These are phyloP conservation scores for Ceratocystis smalleyi DNA, from an alignment of 2,329 filamentous ascomycete genomes.

Conservation along the genomic window DNA sequence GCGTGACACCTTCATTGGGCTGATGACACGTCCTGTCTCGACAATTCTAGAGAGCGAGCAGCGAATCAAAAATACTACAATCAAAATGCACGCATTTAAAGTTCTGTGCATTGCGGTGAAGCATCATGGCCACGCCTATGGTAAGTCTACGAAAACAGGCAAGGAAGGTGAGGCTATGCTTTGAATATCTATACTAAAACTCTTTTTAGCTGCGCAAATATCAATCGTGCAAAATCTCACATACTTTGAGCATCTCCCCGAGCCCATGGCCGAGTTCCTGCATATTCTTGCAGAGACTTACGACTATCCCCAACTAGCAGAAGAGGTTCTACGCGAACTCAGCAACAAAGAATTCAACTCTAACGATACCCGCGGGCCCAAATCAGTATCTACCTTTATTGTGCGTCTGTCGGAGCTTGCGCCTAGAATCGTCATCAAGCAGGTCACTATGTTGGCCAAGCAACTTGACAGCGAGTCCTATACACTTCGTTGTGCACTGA, in stretches of 20 bases:
- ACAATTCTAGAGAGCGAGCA: constrained; percentile 88
- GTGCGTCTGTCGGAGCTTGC: constrained; percentile 84
- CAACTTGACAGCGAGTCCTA: constrained; percentile 96
- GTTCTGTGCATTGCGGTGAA: constrained; percentile 93
- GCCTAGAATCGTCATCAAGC: constrained; percentile 84
- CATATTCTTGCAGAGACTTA: constrained; percentile 95
- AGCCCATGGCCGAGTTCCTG: constrained; percentile 96
- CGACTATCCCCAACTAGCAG: constrained; percentile 86
- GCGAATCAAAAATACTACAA: constrained; percentile 71
- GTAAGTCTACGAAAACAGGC: constrained; percentile 31
- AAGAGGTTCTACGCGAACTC: constrained; percentile 84
- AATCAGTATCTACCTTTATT: constrained; percentile 89
- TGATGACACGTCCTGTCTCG: constrained; percentile 87
- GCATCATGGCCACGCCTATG: constrained; percentile 92
- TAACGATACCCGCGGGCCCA: constrained; percentile 87
- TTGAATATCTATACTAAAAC: constrained; percentile 21
- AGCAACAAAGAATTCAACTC: constrained; percentile 97
- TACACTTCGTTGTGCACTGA: constrained; percentile 79
- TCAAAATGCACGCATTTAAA: constrained; percentile 95
- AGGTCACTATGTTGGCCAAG: constrained; percentile 90
- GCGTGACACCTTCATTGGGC: constrained; percentile 80
- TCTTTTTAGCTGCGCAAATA: constrained; percentile 64
- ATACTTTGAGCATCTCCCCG: constrained; percentile 96
- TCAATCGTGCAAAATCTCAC: constrained; percentile 95
- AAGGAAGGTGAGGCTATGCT: neutral